A percentile compares a stretch with the other conserved stretches of the same genome.
phyloP scores from a whole-genome alignment of 2,329 filamentous ascomycete species.

The Aspergillus fumigatiaffinis region DNA sequence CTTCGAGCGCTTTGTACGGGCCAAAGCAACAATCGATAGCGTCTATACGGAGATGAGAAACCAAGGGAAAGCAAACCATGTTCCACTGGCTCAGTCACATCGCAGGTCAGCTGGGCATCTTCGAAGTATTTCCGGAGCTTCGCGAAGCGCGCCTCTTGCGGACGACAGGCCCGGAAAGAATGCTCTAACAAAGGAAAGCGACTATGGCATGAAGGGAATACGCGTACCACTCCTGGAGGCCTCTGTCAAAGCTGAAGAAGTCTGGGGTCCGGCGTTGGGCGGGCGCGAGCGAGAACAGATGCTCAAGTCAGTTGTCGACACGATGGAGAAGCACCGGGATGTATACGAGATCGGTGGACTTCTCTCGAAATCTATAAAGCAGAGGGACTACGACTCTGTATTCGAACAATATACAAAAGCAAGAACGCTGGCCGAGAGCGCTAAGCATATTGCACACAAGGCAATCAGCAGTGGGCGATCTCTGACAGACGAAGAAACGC shows the following conservation, averaged over 20 bases:
- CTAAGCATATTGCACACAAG: conserved; percentile 62
- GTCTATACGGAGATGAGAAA: conserved; percentile 94
- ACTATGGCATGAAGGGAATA: conserved; percentile 84
- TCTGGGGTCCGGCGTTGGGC: conserved; percentile 91
- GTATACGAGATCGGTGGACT: conserved; percentile 76
- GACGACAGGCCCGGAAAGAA: conserved; percentile 71
- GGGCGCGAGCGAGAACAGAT: conserved; percentile 88
- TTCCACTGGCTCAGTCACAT: conserved; percentile 47
- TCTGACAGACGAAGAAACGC: conserved; percentile 73
- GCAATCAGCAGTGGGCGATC: conserved; percentile 48
- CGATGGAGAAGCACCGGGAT: conserved; percentile 73
- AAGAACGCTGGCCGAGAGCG: conserved; percentile 75
- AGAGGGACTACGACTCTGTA: conserved; percentile 83
- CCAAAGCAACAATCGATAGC: conserved; percentile 96
- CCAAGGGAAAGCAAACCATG: conserved; percentile 56
- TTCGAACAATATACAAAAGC: conserved; percentile 84
- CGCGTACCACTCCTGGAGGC: conserved; percentile 84
- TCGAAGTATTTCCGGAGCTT: conserved; percentile 50
- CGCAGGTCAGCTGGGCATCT: conserved; percentile 62
- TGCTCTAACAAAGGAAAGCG: conserved; percentile 85
- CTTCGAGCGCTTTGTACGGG: conserved; percentile 95
- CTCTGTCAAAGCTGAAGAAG: conserved; percentile 89
- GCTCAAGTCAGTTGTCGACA: conserved; percentile 70
- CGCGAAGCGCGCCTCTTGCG: conserved; percentile 37
- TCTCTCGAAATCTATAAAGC: conserved; percentile 79